Evolutionary conservation across 306 rosid genomes (phyloP).

Genomic region (Vicia villosa): DNA sequence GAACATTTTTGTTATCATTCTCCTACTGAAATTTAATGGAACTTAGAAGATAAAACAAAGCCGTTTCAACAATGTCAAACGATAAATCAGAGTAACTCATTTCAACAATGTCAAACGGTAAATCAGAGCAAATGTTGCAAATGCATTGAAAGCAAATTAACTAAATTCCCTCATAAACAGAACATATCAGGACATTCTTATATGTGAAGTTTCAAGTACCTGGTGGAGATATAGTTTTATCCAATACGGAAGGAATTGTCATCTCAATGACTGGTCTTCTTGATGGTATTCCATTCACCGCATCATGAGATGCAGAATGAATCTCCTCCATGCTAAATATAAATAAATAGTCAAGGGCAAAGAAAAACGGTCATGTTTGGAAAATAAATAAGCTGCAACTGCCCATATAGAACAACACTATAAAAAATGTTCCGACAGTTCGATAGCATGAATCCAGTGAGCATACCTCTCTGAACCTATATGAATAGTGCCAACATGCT

Average conservation of each 20-base stretch:
- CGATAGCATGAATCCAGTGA: slow-evolving; percentile 19
- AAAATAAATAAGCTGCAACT: slow-evolving; percentile 27
- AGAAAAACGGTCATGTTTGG: slow-evolving; percentile 23
- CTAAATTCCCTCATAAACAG: not conserved
- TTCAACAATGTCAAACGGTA: not conserved
- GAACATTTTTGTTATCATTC: not conserved
- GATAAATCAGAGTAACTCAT: slow-evolving; percentile 1
- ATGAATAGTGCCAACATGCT: slow-evolving; percentile 89
- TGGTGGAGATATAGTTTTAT: slow-evolving; percentile 87
- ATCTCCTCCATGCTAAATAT: slow-evolving; percentile 77
- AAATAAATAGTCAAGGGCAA: slow-evolving; percentile 35
- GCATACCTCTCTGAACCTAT: slow-evolving; percentile 88
- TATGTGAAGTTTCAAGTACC: slow-evolving; percentile 53
- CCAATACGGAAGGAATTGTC: slow-evolving; percentile 88
- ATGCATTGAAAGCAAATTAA: slow-evolving; percentile 31
- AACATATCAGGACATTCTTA: slow-evolving; percentile 17
- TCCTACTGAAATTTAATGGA: not conserved
- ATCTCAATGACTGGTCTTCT: slow-evolving; percentile 83
- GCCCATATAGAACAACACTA: slow-evolving; percentile 3
- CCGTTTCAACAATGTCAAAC: not conserved
- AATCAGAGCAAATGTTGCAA: slow-evolving; percentile 10
- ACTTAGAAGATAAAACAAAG: slow-evolving; percentile 12
- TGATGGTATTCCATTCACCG: slow-evolving; percentile 81
- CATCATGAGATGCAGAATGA: slow-evolving; percentile 78
- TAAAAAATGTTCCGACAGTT: slow-evolving; percentile 11